phyloP scores from a whole-genome alignment of 1,139 yeast genomes.

The Pichia sp. region DNA sequence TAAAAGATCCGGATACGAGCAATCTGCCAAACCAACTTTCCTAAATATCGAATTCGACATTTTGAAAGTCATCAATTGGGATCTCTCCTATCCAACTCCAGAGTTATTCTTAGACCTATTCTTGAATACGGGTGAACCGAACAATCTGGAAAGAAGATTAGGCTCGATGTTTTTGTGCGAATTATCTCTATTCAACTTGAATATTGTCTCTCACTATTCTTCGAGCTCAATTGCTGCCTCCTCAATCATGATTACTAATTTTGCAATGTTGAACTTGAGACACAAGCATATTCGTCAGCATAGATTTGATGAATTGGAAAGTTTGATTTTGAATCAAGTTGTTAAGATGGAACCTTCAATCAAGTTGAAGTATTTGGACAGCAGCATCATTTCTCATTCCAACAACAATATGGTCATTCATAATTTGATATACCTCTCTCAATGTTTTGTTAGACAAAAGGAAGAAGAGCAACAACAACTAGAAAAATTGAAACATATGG shows the following conservation, averaged over 20 bases:
- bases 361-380: conserved; percentile 25
- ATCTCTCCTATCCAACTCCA: conserved; percentile 52
- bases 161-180: conserved; percentile 63
- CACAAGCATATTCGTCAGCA: conserved; percentile 21
- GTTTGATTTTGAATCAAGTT: conserved; percentile 23
- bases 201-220: conserved; percentile 51
- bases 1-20: conserved; percentile 56
- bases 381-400: conserved; percentile 13
- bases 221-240: conserved; percentile 57
- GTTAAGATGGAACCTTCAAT: conserved; percentile 26
- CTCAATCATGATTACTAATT: conserved; percentile 33
- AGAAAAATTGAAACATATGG: conserved; percentile 14
- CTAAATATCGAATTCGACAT: conserved; percentile 67
- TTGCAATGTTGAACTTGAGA: conserved; percentile 24
- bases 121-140: conserved; percentile 35
- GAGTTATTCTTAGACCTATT: conserved; percentile 59
- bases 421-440: conserved; percentile 25
- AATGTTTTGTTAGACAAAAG: conserved; percentile 22
- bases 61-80: conserved; percentile 55
- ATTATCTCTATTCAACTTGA: conserved; percentile 58
- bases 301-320: conserved; percentile 29
- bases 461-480: conserved; percentile 19
- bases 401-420: conserved; percentile 22
- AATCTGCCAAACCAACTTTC: conserved; percentile 55
- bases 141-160: conserved; percentile 46